Percentiles rank a stretch among this genome's conserved stretches.
phyloP scores from a whole-genome alignment of 1,139 yeast species.

The Taiozyma sp. region DNA sequence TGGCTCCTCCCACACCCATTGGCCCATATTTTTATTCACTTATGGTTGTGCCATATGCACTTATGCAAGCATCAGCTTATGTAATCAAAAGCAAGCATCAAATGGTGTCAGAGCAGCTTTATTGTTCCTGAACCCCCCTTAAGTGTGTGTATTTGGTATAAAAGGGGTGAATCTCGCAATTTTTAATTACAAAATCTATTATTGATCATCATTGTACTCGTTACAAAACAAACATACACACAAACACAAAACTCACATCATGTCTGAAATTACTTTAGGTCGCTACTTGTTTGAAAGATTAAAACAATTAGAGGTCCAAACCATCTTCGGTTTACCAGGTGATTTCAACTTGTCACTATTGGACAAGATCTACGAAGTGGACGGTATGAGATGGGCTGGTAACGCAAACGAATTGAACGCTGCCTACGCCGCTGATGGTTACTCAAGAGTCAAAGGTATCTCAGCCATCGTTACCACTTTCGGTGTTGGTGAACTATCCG shows the following conservation, averaged over 20 bases:
- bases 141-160: neutral
- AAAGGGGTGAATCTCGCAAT: neutral
- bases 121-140: neutral
- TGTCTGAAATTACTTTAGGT: slow-evolving; percentile 46
- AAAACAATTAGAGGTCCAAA: slow-evolving; percentile 39
- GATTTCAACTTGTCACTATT: slow-evolving; percentile 68
- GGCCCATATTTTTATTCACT: neutral
- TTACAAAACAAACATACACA: neutral
- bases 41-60: slow-evolving; percentile 4
- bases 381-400: slow-evolving; percentile 53
- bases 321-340: slow-evolving; percentile 77
- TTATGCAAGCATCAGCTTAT: slow-evolving; percentile 3
- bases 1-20: neutral
- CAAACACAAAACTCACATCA: slow-evolving; percentile 8
- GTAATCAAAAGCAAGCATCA: slow-evolving; percentile 9
- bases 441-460: slow-evolving; percentile 45
- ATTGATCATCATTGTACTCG: neutral
- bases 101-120: slow-evolving; percentile 15
- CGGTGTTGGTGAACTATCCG: slow-evolving; percentile 26
- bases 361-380: slow-evolving; percentile 59
- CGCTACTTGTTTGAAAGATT: slow-evolving; percentile 51
- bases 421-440: slow-evolving; percentile 79
- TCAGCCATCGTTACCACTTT: slow-evolving; percentile 37
- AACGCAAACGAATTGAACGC: slow-evolving; percentile 60
- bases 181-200: neutral